Conservation (phyloP, 2,329 filamentous ascomycete species). For the Cyphellophora attinorum region DNA sequence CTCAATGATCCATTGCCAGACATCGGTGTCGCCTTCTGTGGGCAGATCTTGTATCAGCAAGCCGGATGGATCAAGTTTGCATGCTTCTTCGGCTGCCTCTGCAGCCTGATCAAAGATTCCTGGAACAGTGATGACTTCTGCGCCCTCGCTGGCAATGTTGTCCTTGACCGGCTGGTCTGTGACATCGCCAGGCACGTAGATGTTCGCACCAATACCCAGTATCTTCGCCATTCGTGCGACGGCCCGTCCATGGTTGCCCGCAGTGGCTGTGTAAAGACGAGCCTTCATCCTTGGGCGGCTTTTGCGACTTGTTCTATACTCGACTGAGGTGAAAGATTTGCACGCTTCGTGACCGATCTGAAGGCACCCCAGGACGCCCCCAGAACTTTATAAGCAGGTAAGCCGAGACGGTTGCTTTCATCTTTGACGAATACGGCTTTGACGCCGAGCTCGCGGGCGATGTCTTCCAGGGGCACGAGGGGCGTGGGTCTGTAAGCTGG, state of each 20-base stretch:
- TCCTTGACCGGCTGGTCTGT: slow-evolving; percentile 39
- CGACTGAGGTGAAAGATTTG: slow-evolving; percentile 34
- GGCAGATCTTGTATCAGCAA: slow-evolving; percentile 58
- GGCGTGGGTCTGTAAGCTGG: slow-evolving; percentile 49
- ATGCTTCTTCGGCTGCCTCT: slow-evolving; percentile 33
- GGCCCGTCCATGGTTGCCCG: slow-evolving; percentile 69
- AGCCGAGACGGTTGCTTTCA: slow-evolving; percentile 56
- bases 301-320: slow-evolving; percentile 35
- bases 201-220: slow-evolving; percentile 44
- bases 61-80: slow-evolving; percentile 23
- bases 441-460: slow-evolving; percentile 52
- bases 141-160: slow-evolving; percentile 54
- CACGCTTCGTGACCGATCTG: slow-evolving; percentile 39
- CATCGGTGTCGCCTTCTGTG: slow-evolving; percentile 55
- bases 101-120: slow-evolving; percentile 56
- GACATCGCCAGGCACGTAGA: slow-evolving; percentile 57
- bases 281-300: slow-evolving; percentile 19
- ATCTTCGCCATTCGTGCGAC: slow-evolving; percentile 58
- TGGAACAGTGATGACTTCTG: slow-evolving; percentile 44
- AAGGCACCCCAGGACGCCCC: slow-evolving; percentile 67
- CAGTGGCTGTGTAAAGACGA: slow-evolving; percentile 56
- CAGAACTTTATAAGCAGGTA: slow-evolving; percentile 72
- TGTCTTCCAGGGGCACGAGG: slow-evolving; percentile 40
- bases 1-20: slow-evolving; percentile 67
- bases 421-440: slow-evolving; percentile 58